Evolutionary conservation across 192 early-diverging fungal genomes (phyloP).

Genomic region (Diversispora eburnea): DNA sequence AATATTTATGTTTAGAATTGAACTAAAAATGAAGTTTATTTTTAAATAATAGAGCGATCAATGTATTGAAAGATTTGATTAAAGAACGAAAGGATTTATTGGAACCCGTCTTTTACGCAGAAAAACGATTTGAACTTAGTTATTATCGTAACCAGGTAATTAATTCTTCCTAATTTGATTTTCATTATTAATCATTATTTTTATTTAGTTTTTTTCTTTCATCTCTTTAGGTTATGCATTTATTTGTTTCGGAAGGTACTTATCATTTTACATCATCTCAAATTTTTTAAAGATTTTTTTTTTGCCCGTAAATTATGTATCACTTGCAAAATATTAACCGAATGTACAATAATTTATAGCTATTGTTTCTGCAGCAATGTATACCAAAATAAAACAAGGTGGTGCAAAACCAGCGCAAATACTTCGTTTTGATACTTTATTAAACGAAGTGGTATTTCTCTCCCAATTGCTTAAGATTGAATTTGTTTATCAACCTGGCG

Average conservation of each 20-base stretch:
- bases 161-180: constrained; percentile 7
- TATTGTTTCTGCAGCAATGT: constrained; percentile 70
- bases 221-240: constrained; percentile 33
- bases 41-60: constrained; percentile 46
- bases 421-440: constrained; percentile 51
- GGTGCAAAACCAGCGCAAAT: constrained; percentile 66
- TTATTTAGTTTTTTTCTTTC: background rate
- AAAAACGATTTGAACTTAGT: constrained; percentile 77
- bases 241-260: constrained; percentile 57
- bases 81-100: constrained; percentile 73
- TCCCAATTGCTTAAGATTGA: constrained; percentile 74
- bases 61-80: constrained; percentile 70
- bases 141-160: constrained; percentile 82
- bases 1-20: background rate
- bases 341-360: constrained; percentile 39
- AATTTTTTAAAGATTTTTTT: background rate
- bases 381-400: constrained; percentile 74
- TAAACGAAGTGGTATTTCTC: constrained; percentile 68
- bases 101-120: constrained; percentile 77
- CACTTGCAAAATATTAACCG: background rate
- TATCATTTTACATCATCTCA: background rate
- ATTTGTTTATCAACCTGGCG: constrained; percentile 75
- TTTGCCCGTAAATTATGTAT: background rate
- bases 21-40: background rate
- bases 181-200: background rate